These are phyloP conservation scores for Trichoderma hamatum DNA, from an alignment of 2,329 filamentous ascomycete genomes.

Conservation along the genomic window DNA sequence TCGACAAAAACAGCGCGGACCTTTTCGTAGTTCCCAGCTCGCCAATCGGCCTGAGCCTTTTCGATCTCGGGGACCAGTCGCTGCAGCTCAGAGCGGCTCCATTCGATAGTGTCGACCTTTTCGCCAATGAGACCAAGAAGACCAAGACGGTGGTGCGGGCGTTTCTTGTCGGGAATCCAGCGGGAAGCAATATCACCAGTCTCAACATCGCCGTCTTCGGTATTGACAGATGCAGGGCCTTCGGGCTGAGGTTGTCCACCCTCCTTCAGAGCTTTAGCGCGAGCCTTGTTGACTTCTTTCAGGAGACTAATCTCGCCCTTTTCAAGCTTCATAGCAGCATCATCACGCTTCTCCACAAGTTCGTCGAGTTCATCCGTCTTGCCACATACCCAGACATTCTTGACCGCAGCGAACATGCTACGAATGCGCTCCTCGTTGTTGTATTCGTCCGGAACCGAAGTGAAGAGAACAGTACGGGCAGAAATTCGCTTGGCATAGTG, in stretches of 20 bases:
- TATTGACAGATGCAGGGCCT: conserved; percentile 50
- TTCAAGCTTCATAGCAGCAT: conserved; percentile 77
- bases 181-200: conserved; percentile 66
- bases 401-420: conserved; percentile 77
- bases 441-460: conserved; percentile 78
- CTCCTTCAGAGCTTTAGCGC: conserved; percentile 42
- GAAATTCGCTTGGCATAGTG: conserved; percentile 83
- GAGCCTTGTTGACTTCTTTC: conserved; percentile 54
- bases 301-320: conserved; percentile 81
- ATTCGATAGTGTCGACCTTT: conserved; percentile 84
- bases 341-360: conserved; percentile 75
- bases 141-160: conserved; percentile 70
- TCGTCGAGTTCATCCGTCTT: conserved; percentile 76
- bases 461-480: conserved; percentile 89
- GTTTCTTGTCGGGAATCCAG: conserved; percentile 68
- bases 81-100: conserved; percentile 63
- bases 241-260: conserved; percentile 32
- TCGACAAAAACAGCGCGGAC: conserved; percentile 88
- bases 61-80: conserved; percentile 67
- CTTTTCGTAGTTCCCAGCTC: conserved; percentile 63
- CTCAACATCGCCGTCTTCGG: conserved; percentile 47
- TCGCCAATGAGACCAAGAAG: conserved; percentile 65
- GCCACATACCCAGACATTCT: conserved; percentile 80
- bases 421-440: conserved; percentile 73
- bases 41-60: conserved; percentile 64